Conservation (phyloP, 2,329 filamentous ascomycete genomes). For the Colletotrichum lentis region DNA sequence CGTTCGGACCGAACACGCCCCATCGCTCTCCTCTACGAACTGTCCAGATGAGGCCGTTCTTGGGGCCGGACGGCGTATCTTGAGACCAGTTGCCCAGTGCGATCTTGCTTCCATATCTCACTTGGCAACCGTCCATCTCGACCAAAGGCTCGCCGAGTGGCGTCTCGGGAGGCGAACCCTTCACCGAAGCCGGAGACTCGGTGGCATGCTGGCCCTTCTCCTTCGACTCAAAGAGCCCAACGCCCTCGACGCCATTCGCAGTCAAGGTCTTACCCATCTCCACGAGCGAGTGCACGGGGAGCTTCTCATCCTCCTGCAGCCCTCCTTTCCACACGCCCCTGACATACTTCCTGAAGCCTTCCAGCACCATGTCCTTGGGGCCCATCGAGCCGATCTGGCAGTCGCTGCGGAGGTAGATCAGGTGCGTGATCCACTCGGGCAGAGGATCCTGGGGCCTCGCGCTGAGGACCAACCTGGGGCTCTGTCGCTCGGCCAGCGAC, state of each 20-base stretch:
- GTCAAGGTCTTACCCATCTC: conserved; percentile 61
- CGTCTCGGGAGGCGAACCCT: conserved; percentile 16
- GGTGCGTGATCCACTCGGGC: conserved; percentile 89
- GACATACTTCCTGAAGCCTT: conserved; percentile 59
- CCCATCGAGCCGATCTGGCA: conserved; percentile 73
- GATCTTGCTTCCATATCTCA: conserved; percentile 79
- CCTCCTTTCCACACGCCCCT: conserved; percentile 56
- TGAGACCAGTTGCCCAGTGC: conserved; percentile 85
- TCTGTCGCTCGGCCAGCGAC: conserved; percentile 69
- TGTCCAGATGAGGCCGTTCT: conserved; percentile 79
- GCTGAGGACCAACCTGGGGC: conserved; percentile 78
- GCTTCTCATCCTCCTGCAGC: conserved; percentile 55
- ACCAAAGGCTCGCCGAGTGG: conserved; percentile 73
- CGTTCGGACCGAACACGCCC: conserved; percentile 93
- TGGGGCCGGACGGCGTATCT: conserved; percentile 56
- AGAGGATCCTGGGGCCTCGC: conserved; percentile 85
- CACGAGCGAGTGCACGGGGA: conserved; percentile 58
- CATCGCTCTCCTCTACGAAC: conserved; percentile 85
- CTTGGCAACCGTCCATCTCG: conserved; percentile 85
- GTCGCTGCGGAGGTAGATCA: conserved; percentile 75
- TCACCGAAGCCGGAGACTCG: conserved; percentile 10
- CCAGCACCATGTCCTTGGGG: conserved; percentile 68
- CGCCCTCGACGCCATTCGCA: conserved; percentile 49
- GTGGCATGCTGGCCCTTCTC: conserved; percentile 35
- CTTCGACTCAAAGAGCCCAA: conserved; percentile 46